Evolutionary conservation across 192 early-diverging fungal genomes (phyloP).

Genomic region (Coemansia javaensis): DNA sequence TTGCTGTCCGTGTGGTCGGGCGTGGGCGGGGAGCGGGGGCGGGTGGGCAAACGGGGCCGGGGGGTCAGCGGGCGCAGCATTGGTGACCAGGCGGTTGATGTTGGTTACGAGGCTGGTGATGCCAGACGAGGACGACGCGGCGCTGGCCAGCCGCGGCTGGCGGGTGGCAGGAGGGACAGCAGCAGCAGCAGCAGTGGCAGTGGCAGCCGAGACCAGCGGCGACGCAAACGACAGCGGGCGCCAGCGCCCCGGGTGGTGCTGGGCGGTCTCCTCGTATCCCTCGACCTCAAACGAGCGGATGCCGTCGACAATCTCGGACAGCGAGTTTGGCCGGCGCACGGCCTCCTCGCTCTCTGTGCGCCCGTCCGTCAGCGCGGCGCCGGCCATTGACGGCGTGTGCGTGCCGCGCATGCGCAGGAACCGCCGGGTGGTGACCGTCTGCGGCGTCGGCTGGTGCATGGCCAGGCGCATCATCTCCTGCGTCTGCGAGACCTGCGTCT

Average conservation of each 20-base stretch:
- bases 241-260: conserved; percentile 3
- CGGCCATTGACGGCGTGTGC: conserved; percentile 19
- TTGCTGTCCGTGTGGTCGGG: neutral
- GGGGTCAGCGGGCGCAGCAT: neutral
- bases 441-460: conserved; percentile 33
- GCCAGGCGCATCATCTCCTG: conserved; percentile 40
- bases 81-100: conserved; percentile 34
- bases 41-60: conserved; percentile 12
- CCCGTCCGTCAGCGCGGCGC: conserved; percentile 3
- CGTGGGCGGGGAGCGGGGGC: conserved; percentile 24
- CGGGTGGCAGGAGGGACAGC: no score
- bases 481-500: conserved; percentile 39
- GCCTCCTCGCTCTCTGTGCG: neutral
- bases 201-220: neutral
- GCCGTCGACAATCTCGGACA: conserved; percentile 43
- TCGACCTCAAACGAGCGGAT: conserved; percentile 47
- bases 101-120: conserved; percentile 32
- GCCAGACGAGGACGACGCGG: conserved; percentile 10
- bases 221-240: conserved; percentile 18
- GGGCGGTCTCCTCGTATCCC: conserved; percentile 46
- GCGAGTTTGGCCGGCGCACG: conserved; percentile 38
- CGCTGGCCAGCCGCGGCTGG: neutral
- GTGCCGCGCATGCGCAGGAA: conserved; percentile 43
- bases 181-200: no score
- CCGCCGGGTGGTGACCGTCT: conserved; percentile 39